Percentiles rank a stretch among this genome's conserved stretches.
Evolutionary conservation across 495 filamentous ascomycete species (phyloP).

Genomic region (Amorphotheca resinae): DNA sequence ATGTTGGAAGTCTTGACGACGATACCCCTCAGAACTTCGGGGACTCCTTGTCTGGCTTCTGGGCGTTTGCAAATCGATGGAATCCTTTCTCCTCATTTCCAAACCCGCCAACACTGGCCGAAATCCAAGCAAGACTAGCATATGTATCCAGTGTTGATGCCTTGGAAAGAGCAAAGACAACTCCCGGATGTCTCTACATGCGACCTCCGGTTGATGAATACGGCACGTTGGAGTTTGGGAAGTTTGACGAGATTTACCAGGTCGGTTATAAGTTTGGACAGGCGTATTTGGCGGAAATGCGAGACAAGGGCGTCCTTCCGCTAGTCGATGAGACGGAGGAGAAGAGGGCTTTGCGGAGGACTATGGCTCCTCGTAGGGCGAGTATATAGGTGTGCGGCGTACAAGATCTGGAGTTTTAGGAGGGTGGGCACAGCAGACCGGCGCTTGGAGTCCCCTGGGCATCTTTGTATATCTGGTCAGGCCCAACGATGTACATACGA

Average conservation of each 20-base stretch:
- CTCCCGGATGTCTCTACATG: constrained; percentile 85
- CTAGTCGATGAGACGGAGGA: constrained; percentile 63
- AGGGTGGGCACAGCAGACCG: not conserved
- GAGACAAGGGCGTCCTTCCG: constrained; percentile 61
- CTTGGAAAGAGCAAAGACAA: constrained; percentile 81
- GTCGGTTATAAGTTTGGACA: constrained; percentile 79
- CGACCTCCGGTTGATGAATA: constrained; percentile 87
- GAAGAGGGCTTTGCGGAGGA: constrained; percentile 77
- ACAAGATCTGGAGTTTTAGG: not conserved
- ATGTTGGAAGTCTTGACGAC: constrained; percentile 87
- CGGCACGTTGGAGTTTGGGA: constrained; percentile 89
- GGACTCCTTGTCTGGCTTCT: constrained; percentile 88
- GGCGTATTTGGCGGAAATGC: constrained; percentile 59
- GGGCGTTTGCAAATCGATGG: constrained; percentile 90
- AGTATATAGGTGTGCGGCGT: constrained; percentile 55
- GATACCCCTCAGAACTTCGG: constrained; percentile 82
- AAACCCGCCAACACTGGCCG: constrained; percentile 87
- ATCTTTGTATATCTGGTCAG: too few species aligned
- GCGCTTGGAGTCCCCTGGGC: constrained; percentile 6
- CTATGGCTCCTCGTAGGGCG: constrained; percentile 84
- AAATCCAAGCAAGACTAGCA: constrained; percentile 88
- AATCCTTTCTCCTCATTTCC: constrained; percentile 80
- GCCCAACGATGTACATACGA: too few species aligned
- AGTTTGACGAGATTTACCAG: constrained; percentile 92
- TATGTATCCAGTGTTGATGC: constrained; percentile 92